Percentiles rank a stretch among this genome's conserved stretches.
Evolutionary conservation across 208 protist genomes (phyloP).

Genomic region (Polymyxa betae): DNA sequence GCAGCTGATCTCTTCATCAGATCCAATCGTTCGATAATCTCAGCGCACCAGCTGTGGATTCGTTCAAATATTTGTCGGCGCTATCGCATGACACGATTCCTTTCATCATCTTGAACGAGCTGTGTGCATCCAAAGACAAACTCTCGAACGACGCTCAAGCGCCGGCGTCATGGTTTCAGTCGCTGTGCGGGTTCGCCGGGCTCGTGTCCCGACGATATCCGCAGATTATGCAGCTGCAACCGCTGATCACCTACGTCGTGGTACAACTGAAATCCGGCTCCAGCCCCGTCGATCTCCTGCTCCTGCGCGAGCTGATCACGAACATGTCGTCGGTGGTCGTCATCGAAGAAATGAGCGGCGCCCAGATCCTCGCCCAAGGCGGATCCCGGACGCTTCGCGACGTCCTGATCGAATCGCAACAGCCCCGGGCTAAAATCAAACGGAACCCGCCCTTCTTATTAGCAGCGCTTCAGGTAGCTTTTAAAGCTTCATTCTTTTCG

Average conservation of each 20-base stretch:
- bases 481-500: neutral
- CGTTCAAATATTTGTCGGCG: constrained; percentile 66
- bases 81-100: constrained; percentile 66
- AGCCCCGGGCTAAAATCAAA: neutral
- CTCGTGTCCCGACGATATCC: constrained; percentile 7
- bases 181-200: neutral
- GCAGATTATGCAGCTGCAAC: neutral
- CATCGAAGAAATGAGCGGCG: constrained; percentile 42
- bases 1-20: too few species aligned
- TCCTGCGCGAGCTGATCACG: neutral
- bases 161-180: constrained; percentile 21
- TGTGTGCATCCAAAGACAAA: neutral
- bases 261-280: neutral
- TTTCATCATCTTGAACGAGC: constrained; percentile 49
- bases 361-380: constrained; percentile 17
- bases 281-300: neutral
- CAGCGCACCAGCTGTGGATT: constrained; percentile 67
- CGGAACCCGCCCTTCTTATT: constrained; percentile 25
- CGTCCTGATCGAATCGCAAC: neutral
- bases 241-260: neutral
- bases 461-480: constrained; percentile 22
- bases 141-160: neutral
- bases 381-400: constrained; percentile 20
- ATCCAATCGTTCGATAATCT: constrained; percentile 70
- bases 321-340: neutral